phyloP scores from a whole-genome alignment of 352 stramenopile species.

The Phytopythium aichiense region DNA sequence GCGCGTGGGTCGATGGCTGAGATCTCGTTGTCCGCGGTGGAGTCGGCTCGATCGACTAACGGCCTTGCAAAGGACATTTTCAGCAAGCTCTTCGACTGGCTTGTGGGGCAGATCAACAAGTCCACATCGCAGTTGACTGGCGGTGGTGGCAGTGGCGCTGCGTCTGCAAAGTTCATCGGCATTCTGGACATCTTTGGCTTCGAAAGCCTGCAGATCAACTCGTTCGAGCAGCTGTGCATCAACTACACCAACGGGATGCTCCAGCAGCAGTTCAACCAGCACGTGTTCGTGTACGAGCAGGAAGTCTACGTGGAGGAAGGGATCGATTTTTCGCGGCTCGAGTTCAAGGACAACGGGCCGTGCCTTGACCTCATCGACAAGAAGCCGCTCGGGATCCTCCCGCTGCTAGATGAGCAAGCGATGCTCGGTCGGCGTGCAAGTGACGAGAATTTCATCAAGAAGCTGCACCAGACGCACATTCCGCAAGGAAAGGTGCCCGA shows the following conservation, averaged over 20 bases:
- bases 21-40: conserved; percentile 74
- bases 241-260: conserved; percentile 97
- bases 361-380: conserved; percentile 93
- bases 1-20: conserved; percentile 82
- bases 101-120: conserved; percentile 93
- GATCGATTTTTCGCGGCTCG: conserved; percentile 88
- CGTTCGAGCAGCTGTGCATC: conserved; percentile 96
- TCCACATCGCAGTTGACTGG: conserved; percentile 73
- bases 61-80: conserved; percentile 96
- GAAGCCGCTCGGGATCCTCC: conserved; percentile 90
- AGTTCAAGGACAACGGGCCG: conserved; percentile 93
- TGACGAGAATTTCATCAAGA: conserved; percentile 91
- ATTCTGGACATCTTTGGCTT: conserved; percentile 98
- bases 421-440: conserved; percentile 90
- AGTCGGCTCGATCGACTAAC: conserved; percentile 89
- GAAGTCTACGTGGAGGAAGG: conserved; percentile 97
- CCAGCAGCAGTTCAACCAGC: conserved; percentile 94
- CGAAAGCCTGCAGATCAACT: conserved; percentile 92
- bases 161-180: conserved; percentile 85
- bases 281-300: conserved; percentile 97
- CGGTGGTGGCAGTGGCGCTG: conserved; percentile 14
- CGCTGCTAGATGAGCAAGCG: conserved; percentile 94
- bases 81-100: conserved; percentile 96
- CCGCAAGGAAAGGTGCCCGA: conserved; percentile 76
- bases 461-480: conserved; percentile 87